Evolutionary conservation across 83 land plant species (phyloP).

Genomic region (Thuja plicata): DNA sequence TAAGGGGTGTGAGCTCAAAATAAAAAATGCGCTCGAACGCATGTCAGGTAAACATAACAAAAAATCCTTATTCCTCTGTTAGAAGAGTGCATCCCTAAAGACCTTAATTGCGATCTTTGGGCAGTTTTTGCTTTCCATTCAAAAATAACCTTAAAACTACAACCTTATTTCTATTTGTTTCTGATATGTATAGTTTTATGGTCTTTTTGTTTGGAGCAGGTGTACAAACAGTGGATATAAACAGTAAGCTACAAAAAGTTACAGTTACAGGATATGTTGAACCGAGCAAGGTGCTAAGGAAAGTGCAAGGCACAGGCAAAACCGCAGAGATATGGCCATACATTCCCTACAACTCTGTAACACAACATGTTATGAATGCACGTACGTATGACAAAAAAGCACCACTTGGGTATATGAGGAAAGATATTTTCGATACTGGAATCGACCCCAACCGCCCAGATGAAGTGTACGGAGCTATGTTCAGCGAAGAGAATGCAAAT

Average conservation of each 20-base stretch:
- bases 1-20: background rate
- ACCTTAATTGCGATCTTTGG: too few relatives aligned
- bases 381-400: conserved; percentile 6
- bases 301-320: conserved; percentile 61
- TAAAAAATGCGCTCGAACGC: background rate
- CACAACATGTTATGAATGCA: conserved; percentile 20
- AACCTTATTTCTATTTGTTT: too few relatives aligned
- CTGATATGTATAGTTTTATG: too few relatives aligned
- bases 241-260: conserved; percentile 51
- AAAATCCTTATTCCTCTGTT: too few relatives aligned
- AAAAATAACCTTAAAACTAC: too few relatives aligned
- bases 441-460: background rate
- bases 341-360: conserved; percentile 46
- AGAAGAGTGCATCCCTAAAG: too few relatives aligned
- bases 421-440: background rate
- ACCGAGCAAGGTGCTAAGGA: conserved; percentile 61
- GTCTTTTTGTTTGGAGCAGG: background rate
- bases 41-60: background rate
- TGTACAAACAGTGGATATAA: conserved; percentile 23
- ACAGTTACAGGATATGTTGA: conserved; percentile 73
- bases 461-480: background rate
- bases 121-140: too few relatives aligned
- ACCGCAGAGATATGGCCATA: conserved; percentile 74
- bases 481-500: conserved; percentile 2
- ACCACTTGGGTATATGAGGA: background rate